Conservation (phyloP, 257 asterid genomes). For the Ajuga chamaepitys region DNA sequence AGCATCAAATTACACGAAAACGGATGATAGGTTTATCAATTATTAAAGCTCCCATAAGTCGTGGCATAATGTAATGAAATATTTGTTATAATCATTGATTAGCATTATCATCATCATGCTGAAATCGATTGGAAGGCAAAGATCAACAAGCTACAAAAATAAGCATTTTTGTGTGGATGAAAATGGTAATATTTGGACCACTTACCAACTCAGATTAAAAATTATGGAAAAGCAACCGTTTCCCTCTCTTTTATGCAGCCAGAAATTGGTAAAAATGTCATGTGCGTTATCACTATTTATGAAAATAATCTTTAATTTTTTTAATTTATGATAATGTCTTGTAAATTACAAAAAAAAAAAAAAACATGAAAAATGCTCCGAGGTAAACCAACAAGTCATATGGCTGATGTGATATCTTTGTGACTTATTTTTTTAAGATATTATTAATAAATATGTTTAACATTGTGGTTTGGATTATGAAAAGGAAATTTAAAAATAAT, state of each 20-base stretch:
- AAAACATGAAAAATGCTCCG: too few relatives aligned
- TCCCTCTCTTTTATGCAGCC: background rate
- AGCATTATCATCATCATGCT: background rate
- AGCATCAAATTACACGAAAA: too few relatives aligned
- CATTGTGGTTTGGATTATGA: too few relatives aligned
- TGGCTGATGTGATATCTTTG: too few relatives aligned
- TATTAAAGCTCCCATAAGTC: background rate
- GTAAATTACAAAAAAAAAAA: too few relatives aligned
- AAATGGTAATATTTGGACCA: conserved; percentile 19
- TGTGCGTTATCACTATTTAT: too few relatives aligned
- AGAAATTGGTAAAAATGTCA: background rate
- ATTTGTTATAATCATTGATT: background rate
- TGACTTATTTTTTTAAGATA: too few relatives aligned
- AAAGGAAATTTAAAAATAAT: too few relatives aligned
- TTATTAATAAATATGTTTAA: too few relatives aligned
- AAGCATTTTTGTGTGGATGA: background rate
- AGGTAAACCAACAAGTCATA: too few relatives aligned
- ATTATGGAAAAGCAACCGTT: conserved; percentile 7
- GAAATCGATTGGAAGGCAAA: conserved; percentile 7
- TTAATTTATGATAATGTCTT: too few relatives aligned
- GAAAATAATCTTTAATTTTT: too few relatives aligned
- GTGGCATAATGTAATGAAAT: background rate
- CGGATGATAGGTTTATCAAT: background rate
- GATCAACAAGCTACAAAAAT: background rate
- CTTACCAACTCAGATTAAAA: conserved; percentile 10